Evolutionary conservation across 1,139 yeast genomes (phyloP).

Genomic region (Debaryomycetaceae sp.): DNA sequence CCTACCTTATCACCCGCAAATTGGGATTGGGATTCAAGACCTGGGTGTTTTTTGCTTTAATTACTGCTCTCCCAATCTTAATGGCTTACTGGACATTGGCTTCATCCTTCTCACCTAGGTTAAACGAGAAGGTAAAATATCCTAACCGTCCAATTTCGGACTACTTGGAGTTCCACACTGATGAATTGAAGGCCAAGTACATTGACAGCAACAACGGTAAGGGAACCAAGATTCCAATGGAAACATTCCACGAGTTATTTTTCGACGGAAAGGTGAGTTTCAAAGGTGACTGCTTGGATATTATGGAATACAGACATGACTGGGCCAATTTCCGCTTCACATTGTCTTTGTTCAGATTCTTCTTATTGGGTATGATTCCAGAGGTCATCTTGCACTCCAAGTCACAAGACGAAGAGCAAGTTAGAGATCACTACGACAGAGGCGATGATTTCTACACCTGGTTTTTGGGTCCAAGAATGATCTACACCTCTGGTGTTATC

Average conservation of each 20-base stretch:
- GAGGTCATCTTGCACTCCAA: slow-evolving; percentile 90
- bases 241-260: slow-evolving; percentile 86
- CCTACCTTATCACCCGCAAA: slow-evolving; percentile 61
- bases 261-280: slow-evolving; percentile 82
- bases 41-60: slow-evolving; percentile 51
- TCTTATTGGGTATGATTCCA: slow-evolving; percentile 86
- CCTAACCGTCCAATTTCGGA: slow-evolving; percentile 79
- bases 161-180: slow-evolving; percentile 80
- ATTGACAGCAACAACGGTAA: slow-evolving; percentile 51
- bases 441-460: slow-evolving; percentile 95
- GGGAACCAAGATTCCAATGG: slow-evolving; percentile 81
- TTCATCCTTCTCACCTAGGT: slow-evolving; percentile 76
- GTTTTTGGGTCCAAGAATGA: slow-evolving; percentile 94
- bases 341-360: slow-evolving; percentile 70
- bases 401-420: slow-evolving; percentile 95
- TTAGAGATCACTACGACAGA: slow-evolving; percentile 92
- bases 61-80: slow-evolving; percentile 65
- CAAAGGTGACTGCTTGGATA: slow-evolving; percentile 85
- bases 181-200: slow-evolving; percentile 68
- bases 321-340: slow-evolving; percentile 88
- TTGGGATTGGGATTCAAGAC: slow-evolving; percentile 75
- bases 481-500: slow-evolving; percentile 86
- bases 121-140: slow-evolving; percentile 71
- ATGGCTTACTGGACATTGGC: slow-evolving; percentile 80
- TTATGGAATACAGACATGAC: slow-evolving; percentile 83